Evolutionary conservation across 1,284 basidiomycete genomes (phyloP).

Genomic region (Microbotryomycetes sp.): DNA sequence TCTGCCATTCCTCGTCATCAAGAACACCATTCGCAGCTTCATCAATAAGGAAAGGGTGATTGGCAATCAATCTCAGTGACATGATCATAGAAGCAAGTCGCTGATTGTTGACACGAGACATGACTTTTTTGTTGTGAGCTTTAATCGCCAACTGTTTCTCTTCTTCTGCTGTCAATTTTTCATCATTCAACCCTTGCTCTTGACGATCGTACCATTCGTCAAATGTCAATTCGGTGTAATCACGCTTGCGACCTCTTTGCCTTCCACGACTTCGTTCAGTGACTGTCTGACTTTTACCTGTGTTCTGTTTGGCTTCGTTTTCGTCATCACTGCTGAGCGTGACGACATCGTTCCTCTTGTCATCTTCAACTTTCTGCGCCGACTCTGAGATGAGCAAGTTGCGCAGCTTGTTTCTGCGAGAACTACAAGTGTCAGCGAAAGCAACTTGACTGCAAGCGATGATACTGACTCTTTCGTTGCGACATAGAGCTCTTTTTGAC

Average conservation of each 20-base stretch:
- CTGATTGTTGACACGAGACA: not conserved
- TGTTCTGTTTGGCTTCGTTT: conserved; percentile 39
- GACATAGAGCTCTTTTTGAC: conserved; percentile 79
- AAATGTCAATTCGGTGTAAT: conserved; percentile 47
- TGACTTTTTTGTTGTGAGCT: conserved; percentile 1
- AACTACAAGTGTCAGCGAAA: not conserved
- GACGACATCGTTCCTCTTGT: conserved; percentile 61
- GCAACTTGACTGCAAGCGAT: not conserved
- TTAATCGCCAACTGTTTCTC: conserved; percentile 1
- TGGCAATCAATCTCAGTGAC: conserved; percentile 68
- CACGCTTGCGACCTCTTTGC: conserved; percentile 48
- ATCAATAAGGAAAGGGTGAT: conserved; percentile 84
- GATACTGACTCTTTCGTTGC: conserved; percentile 40
- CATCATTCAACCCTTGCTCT: not conserved
- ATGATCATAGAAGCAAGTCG: conserved; percentile 56
- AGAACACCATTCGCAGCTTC: conserved; percentile 46
- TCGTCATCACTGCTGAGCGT: conserved; percentile 52
- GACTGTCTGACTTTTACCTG: conserved; percentile 35
- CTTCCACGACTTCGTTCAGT: conserved; percentile 42
- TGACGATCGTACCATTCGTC: conserved; percentile 4
- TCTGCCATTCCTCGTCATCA: conserved; percentile 52
- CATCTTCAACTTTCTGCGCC: not conserved
- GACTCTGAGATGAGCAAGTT: not conserved
- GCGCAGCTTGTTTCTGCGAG: conserved; percentile 5
- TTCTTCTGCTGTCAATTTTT: conserved; percentile 1